phyloP scores from a whole-genome alignment of 192 early-diverging fungal genomes.

The Coemansia sp. region DNA sequence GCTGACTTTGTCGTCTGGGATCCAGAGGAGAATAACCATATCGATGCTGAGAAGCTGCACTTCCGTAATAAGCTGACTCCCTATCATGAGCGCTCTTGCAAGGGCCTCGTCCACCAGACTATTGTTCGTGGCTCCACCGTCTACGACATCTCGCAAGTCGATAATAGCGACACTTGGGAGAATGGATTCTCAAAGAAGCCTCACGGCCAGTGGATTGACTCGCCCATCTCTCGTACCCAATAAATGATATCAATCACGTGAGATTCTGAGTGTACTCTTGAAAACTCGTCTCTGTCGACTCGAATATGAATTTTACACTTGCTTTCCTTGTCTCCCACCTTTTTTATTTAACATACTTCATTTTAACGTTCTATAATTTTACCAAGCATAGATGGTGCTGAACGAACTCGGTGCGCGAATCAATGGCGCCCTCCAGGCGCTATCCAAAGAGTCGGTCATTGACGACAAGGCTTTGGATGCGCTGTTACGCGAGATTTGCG shows the following conservation, averaged over 20 bases:
- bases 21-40: slow-evolving; percentile 63
- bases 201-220: slow-evolving; percentile 49
- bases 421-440: slow-evolving; percentile 75
- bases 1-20: slow-evolving; percentile 81
- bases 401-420: slow-evolving; percentile 89
- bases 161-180: slow-evolving; percentile 26
- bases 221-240: slow-evolving; percentile 24
- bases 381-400: slow-evolving; percentile 66
- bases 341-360: neutral
- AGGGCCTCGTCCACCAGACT: slow-evolving; percentile 70
- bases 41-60: slow-evolving; percentile 66
- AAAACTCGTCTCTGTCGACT: neutral
- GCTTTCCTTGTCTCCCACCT: neutral
- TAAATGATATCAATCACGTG: slow-evolving; percentile 1
- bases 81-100: slow-evolving; percentile 63
- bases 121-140: slow-evolving; percentile 67
- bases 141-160: slow-evolving; percentile 34
- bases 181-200: slow-evolving; percentile 36
- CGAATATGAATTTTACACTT: too few relatives aligned
- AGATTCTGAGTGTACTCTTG: neutral
- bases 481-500: slow-evolving; percentile 81
- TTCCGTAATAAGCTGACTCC: slow-evolving; percentile 84
- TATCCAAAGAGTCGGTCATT: slow-evolving; percentile 82
- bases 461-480: slow-evolving; percentile 86
- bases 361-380: slow-evolving; percentile 8